A percentile compares a stretch with the other conserved stretches of the same genome.
phyloP scores from a whole-genome alignment of 345 rosid species.

The Passiflora organensis region DNA sequence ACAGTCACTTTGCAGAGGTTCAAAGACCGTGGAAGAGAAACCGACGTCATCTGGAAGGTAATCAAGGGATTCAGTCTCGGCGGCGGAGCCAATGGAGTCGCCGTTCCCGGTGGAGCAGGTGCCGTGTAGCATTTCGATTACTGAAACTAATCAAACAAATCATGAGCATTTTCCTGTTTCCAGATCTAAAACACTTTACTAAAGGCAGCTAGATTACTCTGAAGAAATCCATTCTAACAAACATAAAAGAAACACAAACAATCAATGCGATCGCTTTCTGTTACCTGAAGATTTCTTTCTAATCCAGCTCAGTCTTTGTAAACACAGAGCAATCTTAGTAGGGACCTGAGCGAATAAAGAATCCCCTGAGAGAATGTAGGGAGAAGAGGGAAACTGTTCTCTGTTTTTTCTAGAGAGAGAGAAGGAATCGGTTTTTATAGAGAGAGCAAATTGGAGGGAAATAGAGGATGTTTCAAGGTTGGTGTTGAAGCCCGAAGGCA shows the following conservation, averaged over 20 bases:
- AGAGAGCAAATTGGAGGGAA: conserved; percentile 29
- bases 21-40: conserved; percentile 10
- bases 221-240: too few relatives aligned
- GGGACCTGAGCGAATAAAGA: background rate
- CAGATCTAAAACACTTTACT: background rate
- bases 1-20: conserved; percentile 8
- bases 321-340: background rate
- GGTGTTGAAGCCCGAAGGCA: too few relatives aligned
- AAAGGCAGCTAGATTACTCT: background rate
- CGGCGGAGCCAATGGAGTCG: background rate
- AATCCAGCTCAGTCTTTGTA: too few relatives aligned
- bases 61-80: background rate
- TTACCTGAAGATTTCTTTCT: too few relatives aligned
- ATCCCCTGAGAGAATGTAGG: conserved; percentile 6
- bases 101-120: conserved; percentile 14
- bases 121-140: conserved; percentile 26
- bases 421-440: conserved; percentile 12
- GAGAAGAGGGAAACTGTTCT: background rate
- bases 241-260: too few relatives aligned
- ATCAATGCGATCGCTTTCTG: too few relatives aligned
- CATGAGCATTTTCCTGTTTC: background rate
- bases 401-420: conserved; percentile 3
- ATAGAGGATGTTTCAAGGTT: background rate
- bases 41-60: conserved; percentile 13
- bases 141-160: too few relatives aligned